These are phyloP conservation scores for Bipolaris gigantea DNA, from an alignment of 2,329 filamentous ascomycete genomes.

Conservation along the genomic window DNA sequence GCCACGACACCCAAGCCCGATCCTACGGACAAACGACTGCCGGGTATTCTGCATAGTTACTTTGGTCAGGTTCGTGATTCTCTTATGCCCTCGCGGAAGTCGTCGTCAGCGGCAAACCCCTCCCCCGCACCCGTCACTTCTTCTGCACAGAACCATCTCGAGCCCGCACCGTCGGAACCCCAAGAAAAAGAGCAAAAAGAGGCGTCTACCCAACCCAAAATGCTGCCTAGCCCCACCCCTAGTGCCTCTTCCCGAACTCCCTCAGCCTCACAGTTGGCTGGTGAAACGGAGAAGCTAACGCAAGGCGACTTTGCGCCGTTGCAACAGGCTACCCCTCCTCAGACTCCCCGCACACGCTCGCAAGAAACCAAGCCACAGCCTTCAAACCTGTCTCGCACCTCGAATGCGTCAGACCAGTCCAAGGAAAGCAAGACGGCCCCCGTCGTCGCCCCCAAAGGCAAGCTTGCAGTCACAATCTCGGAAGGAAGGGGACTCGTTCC, in stretches of 20 bases:
- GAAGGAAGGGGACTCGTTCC: slow-evolving; percentile 81
- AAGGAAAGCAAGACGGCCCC: slow-evolving; percentile 52
- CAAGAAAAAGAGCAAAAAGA: slow-evolving; percentile 31
- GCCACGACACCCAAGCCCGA: slow-evolving; percentile 93
- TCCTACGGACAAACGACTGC: slow-evolving; percentile 89
- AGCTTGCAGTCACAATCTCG: slow-evolving; percentile 83
- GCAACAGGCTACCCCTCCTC: slow-evolving; percentile 86
- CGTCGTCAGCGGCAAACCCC: slow-evolving; percentile 44
- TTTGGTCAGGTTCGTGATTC: slow-evolving; percentile 97
- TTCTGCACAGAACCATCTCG: slow-evolving; percentile 12
- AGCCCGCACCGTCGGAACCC: slow-evolving; percentile 16
- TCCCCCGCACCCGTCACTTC: slow-evolving; percentile 42
- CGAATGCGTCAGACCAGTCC: slow-evolving; percentile 48
- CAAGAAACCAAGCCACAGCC: slow-evolving; percentile 55
- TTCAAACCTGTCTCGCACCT: slow-evolving; percentile 56
- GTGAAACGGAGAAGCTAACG: slow-evolving; percentile 86
- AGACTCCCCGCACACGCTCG: slow-evolving; percentile 85
- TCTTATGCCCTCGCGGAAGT: slow-evolving; percentile 52
- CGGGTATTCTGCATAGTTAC: slow-evolving; percentile 92
- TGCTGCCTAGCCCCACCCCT: slow-evolving; percentile 55
- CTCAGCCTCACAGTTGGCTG: slow-evolving; percentile 64
- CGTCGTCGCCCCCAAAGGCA: slow-evolving; percentile 77
- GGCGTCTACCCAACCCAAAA: slow-evolving; percentile 49
- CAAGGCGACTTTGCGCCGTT: slow-evolving; percentile 64
- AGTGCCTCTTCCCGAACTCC: slow-evolving; percentile 52